phyloP scores from a whole-genome alignment of 2,329 filamentous ascomycete genomes.

The Colletotrichum viniferum region DNA sequence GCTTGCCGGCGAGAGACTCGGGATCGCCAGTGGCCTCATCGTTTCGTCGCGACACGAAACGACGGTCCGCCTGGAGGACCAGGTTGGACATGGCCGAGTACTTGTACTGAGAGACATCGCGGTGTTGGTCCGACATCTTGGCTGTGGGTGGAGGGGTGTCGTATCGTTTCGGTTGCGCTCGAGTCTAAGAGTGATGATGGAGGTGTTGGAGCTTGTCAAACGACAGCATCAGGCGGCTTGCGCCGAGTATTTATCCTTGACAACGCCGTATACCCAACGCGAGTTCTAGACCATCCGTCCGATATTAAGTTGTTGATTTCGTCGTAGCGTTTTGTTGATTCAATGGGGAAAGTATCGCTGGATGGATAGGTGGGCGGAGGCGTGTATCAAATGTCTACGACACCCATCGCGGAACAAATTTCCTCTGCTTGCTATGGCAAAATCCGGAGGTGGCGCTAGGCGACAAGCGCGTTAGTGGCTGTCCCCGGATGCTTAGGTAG shows the following conservation, averaged over 20 bases:
- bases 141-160: conserved; percentile 25
- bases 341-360: not conserved
- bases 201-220: conserved; percentile 17
- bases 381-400: conserved; percentile 5
- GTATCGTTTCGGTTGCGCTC: conserved; percentile 7
- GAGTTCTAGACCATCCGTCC: not conserved
- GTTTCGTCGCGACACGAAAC: conserved; percentile 88
- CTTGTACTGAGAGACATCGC: conserved; percentile 95
- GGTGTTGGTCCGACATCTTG: conserved; percentile 75
- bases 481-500: not conserved
- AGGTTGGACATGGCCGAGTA: conserved; percentile 99
- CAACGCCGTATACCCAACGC: conserved; percentile 8
- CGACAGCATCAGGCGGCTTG: conserved; percentile 18
- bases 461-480: not conserved
- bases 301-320: not conserved
- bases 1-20: conserved; percentile 91
- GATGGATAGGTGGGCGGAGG: not conserved
- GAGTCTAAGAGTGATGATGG: not conserved
- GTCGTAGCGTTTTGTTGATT: not conserved
- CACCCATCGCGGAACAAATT: conserved; percentile 15
- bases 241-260: conserved; percentile 4
- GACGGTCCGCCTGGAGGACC: conserved; percentile 99
- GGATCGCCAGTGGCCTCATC: conserved; percentile 97
- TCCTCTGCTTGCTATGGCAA: conserved; percentile 8
- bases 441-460: conserved; percentile 8